Evolutionary conservation across 768 basidiomycete genomes (phyloP).

Genomic region (Russula sp.): DNA sequence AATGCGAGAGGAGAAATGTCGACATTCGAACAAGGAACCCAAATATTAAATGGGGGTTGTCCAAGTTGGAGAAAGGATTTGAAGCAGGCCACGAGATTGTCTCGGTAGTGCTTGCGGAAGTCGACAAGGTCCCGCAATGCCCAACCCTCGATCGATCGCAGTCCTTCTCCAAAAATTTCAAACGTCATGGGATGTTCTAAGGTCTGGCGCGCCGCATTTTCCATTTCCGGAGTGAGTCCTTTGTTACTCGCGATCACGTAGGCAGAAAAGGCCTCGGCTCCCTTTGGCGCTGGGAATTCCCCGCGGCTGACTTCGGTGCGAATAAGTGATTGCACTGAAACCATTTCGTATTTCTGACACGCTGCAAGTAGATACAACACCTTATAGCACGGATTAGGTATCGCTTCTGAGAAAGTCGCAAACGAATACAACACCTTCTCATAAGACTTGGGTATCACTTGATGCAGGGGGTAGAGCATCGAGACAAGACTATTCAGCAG

Average conservation of each 20-base stretch:
- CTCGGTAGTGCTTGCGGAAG: neutral
- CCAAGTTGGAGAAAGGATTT: neutral
- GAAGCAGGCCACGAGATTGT: neutral
- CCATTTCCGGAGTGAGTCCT: too few species aligned
- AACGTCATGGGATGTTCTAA: slow-evolving; percentile 3
- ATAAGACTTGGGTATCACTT: neutral
- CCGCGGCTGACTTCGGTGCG: too few species aligned
- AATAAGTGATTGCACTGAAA: too few species aligned
- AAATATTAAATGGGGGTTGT: neutral
- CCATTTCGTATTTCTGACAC: too few species aligned
- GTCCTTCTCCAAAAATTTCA: neutral
- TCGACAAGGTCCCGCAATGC: neutral
- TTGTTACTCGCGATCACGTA: too few species aligned
- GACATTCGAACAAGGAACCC: neutral
- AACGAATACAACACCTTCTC: slow-evolving; percentile 7
- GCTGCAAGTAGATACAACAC: too few species aligned
- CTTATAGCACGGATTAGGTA: too few species aligned
- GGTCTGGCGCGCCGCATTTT: too few species aligned
- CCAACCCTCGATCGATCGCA: slow-evolving; percentile 1
- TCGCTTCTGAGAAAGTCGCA: neutral
- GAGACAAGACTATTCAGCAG: neutral
- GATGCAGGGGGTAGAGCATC: slow-evolving; percentile 6
- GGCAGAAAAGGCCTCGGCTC: too few species aligned
- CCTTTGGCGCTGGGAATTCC: too few species aligned
- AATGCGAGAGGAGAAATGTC: too few species aligned